Conservation (phyloP, 148 eudicot species). For the Silene uniflora region DNA sequence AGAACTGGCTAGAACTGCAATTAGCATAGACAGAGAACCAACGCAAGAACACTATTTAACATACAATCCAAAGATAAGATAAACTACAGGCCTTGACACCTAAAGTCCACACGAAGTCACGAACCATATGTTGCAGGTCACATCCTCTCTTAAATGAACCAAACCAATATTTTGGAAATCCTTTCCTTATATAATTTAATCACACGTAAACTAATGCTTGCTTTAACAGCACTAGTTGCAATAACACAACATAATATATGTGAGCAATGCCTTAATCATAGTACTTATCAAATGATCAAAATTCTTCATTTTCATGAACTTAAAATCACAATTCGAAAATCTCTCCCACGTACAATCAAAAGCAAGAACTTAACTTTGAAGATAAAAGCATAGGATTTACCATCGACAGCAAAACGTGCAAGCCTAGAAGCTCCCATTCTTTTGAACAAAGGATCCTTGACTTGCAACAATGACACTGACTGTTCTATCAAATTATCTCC, state of each 20-base stretch:
- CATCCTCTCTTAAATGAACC: neutral
- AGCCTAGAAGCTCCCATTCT: conserved; percentile 97
- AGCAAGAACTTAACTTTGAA: neutral
- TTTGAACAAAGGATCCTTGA: conserved; percentile 90
- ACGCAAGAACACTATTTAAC: neutral
- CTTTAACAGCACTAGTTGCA: neutral
- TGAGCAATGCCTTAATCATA: neutral
- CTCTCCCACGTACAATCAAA: neutral
- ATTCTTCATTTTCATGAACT: neutral
- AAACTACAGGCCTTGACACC: neutral
- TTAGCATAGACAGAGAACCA: neutral
- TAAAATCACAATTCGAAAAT: neutral
- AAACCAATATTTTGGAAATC: neutral
- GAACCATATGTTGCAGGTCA: neutral
- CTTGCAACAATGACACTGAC: conserved; percentile 80
- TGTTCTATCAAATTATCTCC: conserved; percentile 90
- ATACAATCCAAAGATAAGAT: neutral
- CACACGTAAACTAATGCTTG: neutral
- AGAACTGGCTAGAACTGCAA: neutral
- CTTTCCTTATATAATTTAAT: neutral
- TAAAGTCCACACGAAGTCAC: conserved; percentile 2
- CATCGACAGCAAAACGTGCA: conserved; percentile 80
- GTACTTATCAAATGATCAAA: too few species aligned
- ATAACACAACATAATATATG: neutral
- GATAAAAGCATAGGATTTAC: conserved; percentile 34